phyloP scores from a whole-genome alignment of 1,284 basidiomycete species.

The Agroathelia rolfsii region DNA sequence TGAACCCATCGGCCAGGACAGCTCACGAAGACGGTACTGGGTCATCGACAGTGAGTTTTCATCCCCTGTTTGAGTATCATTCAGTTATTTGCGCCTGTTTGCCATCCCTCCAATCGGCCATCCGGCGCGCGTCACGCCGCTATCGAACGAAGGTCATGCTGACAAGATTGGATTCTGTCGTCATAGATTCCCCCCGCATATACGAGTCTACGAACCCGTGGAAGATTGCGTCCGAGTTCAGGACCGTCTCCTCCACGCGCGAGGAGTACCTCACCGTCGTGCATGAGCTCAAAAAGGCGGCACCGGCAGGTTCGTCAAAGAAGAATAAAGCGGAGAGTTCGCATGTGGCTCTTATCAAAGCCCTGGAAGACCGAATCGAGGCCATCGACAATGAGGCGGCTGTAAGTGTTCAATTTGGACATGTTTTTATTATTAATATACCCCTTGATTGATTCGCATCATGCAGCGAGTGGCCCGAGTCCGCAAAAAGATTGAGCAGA shows the following conservation, averaged over 20 bases:
- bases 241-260: slow-evolving; percentile 54
- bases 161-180: too few relatives aligned
- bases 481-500: slow-evolving; percentile 59
- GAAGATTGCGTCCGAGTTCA: slow-evolving; percentile 70
- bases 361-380: slow-evolving; percentile 52
- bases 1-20: slow-evolving; percentile 64
- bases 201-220: slow-evolving; percentile 77
- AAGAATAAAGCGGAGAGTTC: slow-evolving; percentile 42
- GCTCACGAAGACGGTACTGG: slow-evolving; percentile 67
- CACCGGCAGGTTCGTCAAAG: slow-evolving; percentile 38
- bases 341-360: slow-evolving; percentile 50
- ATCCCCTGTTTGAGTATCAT: slow-evolving; percentile 25
- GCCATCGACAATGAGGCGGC: slow-evolving; percentile 55
- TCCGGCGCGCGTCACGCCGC: too few relatives aligned
- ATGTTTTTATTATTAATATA: slow-evolving; percentile 9
- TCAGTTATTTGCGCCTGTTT: slow-evolving; percentile 66
- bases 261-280: slow-evolving; percentile 59
- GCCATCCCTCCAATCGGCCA: too few relatives aligned
- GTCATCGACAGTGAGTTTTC: slow-evolving; percentile 69
- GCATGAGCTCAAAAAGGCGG: slow-evolving; percentile 44
- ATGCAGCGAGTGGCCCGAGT: slow-evolving; percentile 57
- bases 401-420: slow-evolving; percentile 36
- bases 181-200: slow-evolving; percentile 66
- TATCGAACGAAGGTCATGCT: too few relatives aligned
- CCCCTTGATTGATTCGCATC: slow-evolving; percentile 12